These are phyloP conservation scores for Fusarium buharicum DNA, from an alignment of 2,329 filamentous ascomycete species.

Conservation along the genomic window DNA sequence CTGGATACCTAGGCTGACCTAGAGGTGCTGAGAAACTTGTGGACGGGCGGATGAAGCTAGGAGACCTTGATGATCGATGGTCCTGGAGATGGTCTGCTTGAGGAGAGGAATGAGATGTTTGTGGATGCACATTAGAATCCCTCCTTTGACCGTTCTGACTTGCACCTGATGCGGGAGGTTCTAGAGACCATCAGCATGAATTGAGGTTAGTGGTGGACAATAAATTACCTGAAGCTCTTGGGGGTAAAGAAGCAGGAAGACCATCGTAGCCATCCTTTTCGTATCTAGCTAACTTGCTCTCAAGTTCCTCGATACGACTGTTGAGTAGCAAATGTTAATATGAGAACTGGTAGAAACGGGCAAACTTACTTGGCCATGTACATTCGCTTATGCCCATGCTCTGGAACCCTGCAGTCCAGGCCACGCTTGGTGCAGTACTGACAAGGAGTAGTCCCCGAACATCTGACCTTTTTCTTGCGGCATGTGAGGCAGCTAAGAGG, in stretches of 20 bases:
- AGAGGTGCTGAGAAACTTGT: conserved; percentile 42
- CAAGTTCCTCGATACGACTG: conserved; percentile 44
- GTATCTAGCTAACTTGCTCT: conserved; percentile 41
- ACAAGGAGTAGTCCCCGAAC: conserved; percentile 43
- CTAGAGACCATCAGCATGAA: conserved; percentile 12
- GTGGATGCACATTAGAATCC: conserved; percentile 20
- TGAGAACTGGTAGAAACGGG: background rate
- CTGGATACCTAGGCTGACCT: conserved; percentile 13
- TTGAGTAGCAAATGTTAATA: background rate
- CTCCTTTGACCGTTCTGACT: conserved; percentile 10
- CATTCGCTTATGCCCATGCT: conserved; percentile 45
- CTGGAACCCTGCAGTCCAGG: conserved; percentile 42
- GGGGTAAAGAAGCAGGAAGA: conserved; percentile 18
- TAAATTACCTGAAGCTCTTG: conserved; percentile 28
- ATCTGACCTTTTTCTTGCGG: conserved; percentile 45
- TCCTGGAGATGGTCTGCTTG: conserved; percentile 25
- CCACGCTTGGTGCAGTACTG: conserved; percentile 44
- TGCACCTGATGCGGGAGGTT: conserved; percentile 10
- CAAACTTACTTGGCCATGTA: conserved; percentile 42
- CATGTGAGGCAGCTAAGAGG: conserved; percentile 40
- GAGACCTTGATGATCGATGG: conserved; percentile 31
- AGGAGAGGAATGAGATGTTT: conserved; percentile 35
- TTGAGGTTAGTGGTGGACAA: background rate
- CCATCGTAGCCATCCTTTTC: conserved; percentile 38
- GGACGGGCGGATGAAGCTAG: conserved; percentile 40